Conservation (phyloP, 164 flowering plant species). For the Nymphaea thermarum region DNA sequence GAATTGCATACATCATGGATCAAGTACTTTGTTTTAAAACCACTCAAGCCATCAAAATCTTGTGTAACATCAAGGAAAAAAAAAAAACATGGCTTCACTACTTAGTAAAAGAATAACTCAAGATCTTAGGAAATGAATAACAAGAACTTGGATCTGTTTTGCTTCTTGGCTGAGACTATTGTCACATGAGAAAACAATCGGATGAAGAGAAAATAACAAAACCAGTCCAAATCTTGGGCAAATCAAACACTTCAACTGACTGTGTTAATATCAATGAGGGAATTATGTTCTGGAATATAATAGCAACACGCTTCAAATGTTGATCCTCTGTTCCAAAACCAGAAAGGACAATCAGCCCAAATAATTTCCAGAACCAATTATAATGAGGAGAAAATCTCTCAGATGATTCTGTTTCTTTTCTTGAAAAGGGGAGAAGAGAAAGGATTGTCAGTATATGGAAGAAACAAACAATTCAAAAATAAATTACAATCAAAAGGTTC, state of each 20-base stretch:
- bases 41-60: no score
- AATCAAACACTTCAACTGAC: conserved; percentile 29
- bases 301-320: conserved; percentile 73
- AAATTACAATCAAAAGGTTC: no score
- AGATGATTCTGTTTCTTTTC: conserved; percentile 78
- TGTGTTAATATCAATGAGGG: conserved; percentile 84
- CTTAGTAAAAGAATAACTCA: no score
- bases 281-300: conserved; percentile 88
- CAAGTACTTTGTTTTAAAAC: background rate
- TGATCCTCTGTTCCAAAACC: conserved; percentile 83
- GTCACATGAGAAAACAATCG: no score
- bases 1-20: background rate
- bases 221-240: background rate
- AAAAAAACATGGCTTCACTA: no score
- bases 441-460: background rate
- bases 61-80: no score
- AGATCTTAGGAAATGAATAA: no score
- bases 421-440: conserved; percentile 26
- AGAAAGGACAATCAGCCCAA: conserved; percentile 58
- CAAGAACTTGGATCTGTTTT: no score
- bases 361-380: no score
- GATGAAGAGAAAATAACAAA: background rate
- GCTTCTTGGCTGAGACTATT: no score
- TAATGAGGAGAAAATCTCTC: conserved; percentile 37
- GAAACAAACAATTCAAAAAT: background rate